phyloP scores from a whole-genome alignment of 2,329 filamentous ascomycete species.

The Scedosporium boydii region DNA sequence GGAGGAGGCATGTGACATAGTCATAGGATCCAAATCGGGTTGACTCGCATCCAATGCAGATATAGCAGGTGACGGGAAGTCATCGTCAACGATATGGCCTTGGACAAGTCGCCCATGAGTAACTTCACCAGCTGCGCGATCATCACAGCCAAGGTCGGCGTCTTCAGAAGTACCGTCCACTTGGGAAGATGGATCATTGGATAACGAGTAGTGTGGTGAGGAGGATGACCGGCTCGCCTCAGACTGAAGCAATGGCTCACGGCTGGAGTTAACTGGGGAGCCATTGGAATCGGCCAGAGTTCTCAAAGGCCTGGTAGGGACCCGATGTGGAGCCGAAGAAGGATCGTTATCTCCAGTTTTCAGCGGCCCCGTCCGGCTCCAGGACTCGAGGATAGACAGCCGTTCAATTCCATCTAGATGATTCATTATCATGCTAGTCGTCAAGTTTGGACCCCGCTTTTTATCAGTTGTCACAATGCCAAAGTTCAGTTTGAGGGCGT shows the following conservation, averaged over 20 bases:
- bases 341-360: neutral
- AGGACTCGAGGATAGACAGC: slow-evolving; percentile 29
- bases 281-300: slow-evolving; percentile 32
- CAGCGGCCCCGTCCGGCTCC: neutral
- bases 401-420: slow-evolving; percentile 53
- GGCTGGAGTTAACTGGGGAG: slow-evolving; percentile 29
- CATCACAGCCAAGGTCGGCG: slow-evolving; percentile 52
- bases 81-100: slow-evolving; percentile 90
- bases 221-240: slow-evolving; percentile 5
- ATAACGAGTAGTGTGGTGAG: slow-evolving; percentile 9
- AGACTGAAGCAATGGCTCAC: slow-evolving; percentile 9
- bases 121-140: slow-evolving; percentile 78
- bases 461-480: slow-evolving; percentile 87
- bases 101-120: slow-evolving; percentile 86
- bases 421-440: slow-evolving; percentile 67
- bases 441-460: slow-evolving; percentile 55
- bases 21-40: slow-evolving; percentile 73
- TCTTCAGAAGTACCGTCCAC: slow-evolving; percentile 16
- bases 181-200: slow-evolving; percentile 1
- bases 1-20: slow-evolving; percentile 67
- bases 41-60: slow-evolving; percentile 60
- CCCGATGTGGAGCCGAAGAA: slow-evolving; percentile 4
- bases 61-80: slow-evolving; percentile 69
- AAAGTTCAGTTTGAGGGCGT: slow-evolving; percentile 94
- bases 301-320: slow-evolving; percentile 16